phyloP scores from a whole-genome alignment of 768 basidiomycete genomes.

The Amanita fuliginea region DNA sequence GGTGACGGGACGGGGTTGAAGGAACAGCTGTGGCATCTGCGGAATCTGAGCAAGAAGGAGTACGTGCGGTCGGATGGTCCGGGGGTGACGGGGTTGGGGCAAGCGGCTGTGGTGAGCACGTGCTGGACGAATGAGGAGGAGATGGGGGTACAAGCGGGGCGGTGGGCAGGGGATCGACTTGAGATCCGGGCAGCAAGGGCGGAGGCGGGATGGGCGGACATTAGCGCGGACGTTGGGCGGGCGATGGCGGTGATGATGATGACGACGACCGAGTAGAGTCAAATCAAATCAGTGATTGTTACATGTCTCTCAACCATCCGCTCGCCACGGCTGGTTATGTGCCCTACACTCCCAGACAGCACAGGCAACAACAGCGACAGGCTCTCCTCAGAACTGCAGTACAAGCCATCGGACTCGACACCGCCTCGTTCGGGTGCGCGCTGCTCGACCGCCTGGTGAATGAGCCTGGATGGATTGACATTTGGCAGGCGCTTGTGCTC shows the following conservation, averaged over 20 bases:
- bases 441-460: constrained; percentile 63
- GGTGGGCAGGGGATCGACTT: constrained; percentile 6
- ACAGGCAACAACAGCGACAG: too few species aligned
- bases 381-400: constrained; percentile 50
- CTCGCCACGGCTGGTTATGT: too few species aligned
- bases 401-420: constrained; percentile 56
- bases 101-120: neutral
- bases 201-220: constrained; percentile 1
- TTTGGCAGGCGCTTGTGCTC: constrained; percentile 51
- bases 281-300: neutral
- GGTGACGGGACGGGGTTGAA: neutral
- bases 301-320: too few species aligned
- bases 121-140: constrained; percentile 7
- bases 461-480: constrained; percentile 52
- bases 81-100: neutral
- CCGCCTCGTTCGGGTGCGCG: constrained; percentile 59
- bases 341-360: too few species aligned
- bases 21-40: neutral
- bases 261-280: neutral
- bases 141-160: neutral
- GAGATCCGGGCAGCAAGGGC: neutral
- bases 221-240: constrained; percentile 3
- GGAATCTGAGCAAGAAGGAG: constrained; percentile 2
- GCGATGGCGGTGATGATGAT: constrained; percentile 6
- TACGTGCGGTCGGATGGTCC: constrained; percentile 4